Evolutionary conservation across 179 eudicot species (phyloP).

Genomic region (Gypsophila paniculata): DNA sequence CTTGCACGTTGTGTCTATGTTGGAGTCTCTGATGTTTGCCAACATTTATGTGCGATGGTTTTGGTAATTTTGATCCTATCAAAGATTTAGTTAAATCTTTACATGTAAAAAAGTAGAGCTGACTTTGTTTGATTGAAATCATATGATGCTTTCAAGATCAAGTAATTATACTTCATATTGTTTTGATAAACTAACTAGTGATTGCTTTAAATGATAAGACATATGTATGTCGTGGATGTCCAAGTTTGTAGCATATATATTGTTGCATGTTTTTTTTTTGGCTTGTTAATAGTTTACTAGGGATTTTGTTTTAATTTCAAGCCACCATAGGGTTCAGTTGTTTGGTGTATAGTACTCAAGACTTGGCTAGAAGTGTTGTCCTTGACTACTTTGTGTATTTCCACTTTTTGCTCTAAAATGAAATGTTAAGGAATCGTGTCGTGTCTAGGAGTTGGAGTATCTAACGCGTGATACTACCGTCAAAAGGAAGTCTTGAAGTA

Average conservation of each 20-base stretch:
- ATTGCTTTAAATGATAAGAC: neutral
- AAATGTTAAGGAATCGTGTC: no score
- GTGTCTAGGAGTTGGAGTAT: no score
- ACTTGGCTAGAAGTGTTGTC: no score
- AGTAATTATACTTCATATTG: neutral
- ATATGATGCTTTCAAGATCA: neutral
- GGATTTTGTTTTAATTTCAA: slow-evolving; percentile 1
- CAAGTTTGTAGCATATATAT: neutral
- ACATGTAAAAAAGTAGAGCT: neutral
- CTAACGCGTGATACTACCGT: no score
- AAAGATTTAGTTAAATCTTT: neutral
- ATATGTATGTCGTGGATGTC: neutral
- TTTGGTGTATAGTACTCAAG: neutral
- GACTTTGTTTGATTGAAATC: neutral
- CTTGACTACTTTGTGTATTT: no score
- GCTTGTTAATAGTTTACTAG: no score
- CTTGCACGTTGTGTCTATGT: neutral
- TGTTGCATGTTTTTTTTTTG: neutral
- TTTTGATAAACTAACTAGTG: neutral
- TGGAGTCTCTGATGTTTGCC: slow-evolving; percentile 6
- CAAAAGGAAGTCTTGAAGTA: no score
- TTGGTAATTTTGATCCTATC: neutral
- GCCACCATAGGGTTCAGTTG: neutral
- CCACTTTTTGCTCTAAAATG: neutral
- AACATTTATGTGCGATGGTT: neutral